phyloP scores from a whole-genome alignment of 768 basidiomycete genomes.

The Rhodotorula paludigena region DNA sequence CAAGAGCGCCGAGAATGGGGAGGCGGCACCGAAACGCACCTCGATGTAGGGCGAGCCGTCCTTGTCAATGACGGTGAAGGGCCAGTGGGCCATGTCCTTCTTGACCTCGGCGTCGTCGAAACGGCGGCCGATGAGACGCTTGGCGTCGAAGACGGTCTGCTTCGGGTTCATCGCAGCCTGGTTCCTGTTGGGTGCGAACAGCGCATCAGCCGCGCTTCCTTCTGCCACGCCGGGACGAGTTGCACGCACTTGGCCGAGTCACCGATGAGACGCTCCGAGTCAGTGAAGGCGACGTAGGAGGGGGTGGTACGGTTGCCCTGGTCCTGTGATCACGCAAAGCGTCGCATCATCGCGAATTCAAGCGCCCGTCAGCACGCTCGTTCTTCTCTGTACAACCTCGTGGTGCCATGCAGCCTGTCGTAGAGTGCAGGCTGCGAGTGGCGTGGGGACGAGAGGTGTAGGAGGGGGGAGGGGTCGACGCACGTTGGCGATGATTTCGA shows the following conservation, averaged over 20 bases:
- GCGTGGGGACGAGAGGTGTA: background rate
- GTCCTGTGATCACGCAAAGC: constrained; percentile 62
- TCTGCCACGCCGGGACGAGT: background rate
- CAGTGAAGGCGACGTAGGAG: constrained; percentile 97
- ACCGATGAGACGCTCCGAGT: constrained; percentile 86
- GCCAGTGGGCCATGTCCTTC: constrained; percentile 97
- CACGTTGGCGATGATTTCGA: constrained; percentile 74
- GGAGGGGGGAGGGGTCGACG: background rate
- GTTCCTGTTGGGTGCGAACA: constrained; percentile 52
- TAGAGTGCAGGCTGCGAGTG: too few species aligned
- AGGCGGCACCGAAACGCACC: constrained; percentile 10
- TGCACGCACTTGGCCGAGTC: constrained; percentile 73
- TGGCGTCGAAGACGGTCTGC: constrained; percentile 99
- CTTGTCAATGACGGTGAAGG: constrained; percentile 86
- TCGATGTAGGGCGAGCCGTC: constrained; percentile 93
- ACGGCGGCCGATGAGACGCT: constrained; percentile 95
- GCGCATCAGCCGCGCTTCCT: background rate
- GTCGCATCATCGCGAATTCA: background rate
- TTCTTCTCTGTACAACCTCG: too few species aligned
- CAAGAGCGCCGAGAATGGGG: background rate
- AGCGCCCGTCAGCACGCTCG: background rate
- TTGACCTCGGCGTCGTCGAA: constrained; percentile 90
- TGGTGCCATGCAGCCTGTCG: too few species aligned
- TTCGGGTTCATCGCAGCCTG: constrained; percentile 99
- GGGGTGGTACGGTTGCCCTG: constrained; percentile 99